Evolutionary conservation across 768 basidiomycete genomes (phyloP), one percentile per base, ranked within the genome.

Genomic region (Mycena capillaripes): DNA sequence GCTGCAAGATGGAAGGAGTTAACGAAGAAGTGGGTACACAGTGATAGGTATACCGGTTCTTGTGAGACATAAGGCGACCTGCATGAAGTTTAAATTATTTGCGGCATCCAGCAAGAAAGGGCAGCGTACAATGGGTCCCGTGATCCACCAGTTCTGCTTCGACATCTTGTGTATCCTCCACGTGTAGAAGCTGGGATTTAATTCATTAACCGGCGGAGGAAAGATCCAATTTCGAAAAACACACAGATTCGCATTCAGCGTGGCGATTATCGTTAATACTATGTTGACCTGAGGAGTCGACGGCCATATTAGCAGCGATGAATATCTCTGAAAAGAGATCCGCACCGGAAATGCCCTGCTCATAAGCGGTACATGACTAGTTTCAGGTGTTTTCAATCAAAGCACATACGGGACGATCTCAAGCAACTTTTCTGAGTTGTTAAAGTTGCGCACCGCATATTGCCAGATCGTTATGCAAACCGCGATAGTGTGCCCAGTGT

Each of bases 391-490:
- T 48, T 48, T 48, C 46, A 48, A 48, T 48, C 46, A 48, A 48
- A 48, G 46, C 23, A 48, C 46, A 48, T 48, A 48, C 46, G 82
- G 83, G 25, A 83, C 79, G 46, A 48, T 48, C 46, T 48, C 46
- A 48, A 48, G n/a, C 46, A 48, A 48, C 46, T 48, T 48, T 48
- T 48, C 46, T 48, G 46, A 48, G 46, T 48, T 48, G 46, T 82
- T 83, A 72, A 81, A 84, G 46, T 81, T 67, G 1, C 56, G 63
- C 23, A 86, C 83, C 7, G 86, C 66, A 69, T 84, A 85, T 38
- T 83, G 76, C 84, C 86, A 87, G 16, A 84, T 65, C 9, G 83
- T 78, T 4, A 76, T 75, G 81, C 83, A 84, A 27, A 86, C 82
- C 65, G 84, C 80, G 16, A 69, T 75, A 0, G 84, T 85, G 71